phyloP scores from a whole-genome alignment of 1,284 basidiomycete genomes.

The Vanrija pseudolonga region DNA sequence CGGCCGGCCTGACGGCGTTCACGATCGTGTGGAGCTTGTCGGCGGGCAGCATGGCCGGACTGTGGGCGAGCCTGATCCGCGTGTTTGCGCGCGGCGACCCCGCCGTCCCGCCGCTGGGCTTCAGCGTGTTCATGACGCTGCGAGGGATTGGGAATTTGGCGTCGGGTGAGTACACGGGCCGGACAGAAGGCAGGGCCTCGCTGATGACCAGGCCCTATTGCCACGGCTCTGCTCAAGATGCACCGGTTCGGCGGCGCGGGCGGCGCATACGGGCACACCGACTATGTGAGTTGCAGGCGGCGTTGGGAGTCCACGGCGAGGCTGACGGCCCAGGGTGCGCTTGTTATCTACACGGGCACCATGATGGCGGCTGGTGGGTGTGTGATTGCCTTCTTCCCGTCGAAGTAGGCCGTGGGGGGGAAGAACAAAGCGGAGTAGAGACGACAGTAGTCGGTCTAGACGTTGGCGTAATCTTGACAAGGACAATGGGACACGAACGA shows the following conservation, averaged over 20 bases:
- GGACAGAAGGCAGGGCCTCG: no score
- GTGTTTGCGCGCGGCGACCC: slow-evolving; percentile 38
- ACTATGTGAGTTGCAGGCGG: slow-evolving; percentile 25
- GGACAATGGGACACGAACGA: no score
- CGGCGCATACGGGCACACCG: slow-evolving; percentile 37
- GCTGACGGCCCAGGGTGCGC: slow-evolving; percentile 15
- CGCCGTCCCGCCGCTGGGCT: slow-evolving; percentile 26
- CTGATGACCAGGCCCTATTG: slow-evolving; percentile 32
- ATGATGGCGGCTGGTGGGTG: slow-evolving; percentile 15
- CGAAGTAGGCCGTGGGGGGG: no score
- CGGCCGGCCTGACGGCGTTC: slow-evolving; percentile 23
- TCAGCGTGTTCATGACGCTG: slow-evolving; percentile 35
- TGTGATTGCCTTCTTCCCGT: slow-evolving; percentile 2
- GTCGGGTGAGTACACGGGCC: slow-evolving; percentile 16
- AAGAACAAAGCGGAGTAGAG: no score
- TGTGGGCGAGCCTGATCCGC: slow-evolving; percentile 32
- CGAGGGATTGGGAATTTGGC: slow-evolving; percentile 42
- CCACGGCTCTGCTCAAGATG: slow-evolving; percentile 27
- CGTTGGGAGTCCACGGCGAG: not conserved
- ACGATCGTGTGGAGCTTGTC: slow-evolving; percentile 24
- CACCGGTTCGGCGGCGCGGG: slow-evolving; percentile 17
- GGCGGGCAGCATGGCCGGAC: slow-evolving; percentile 25
- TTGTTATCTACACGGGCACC: slow-evolving; percentile 22
- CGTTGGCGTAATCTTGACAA: no score
- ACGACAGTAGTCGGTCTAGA: no score